These are phyloP conservation scores for Pythium coloratum DNA, from an alignment of 352 stramenopile genomes.

Conservation along the genomic window DNA sequence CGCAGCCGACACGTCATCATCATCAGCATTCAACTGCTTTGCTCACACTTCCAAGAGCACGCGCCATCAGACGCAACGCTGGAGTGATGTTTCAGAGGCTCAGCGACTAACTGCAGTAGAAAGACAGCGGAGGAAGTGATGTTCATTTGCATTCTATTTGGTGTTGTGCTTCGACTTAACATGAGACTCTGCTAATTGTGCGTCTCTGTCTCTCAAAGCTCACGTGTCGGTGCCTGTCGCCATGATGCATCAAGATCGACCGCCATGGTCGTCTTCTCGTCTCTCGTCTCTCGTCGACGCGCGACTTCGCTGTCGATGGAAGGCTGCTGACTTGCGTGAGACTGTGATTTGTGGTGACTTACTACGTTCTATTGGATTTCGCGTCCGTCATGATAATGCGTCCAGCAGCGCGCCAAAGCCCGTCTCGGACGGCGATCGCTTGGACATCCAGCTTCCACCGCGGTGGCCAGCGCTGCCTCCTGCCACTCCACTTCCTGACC, in stretches of 20 bases:
- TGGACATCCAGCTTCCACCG: conserved; percentile 25
- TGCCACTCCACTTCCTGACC: not conserved
- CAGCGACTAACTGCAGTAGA: not conserved
- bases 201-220: too few species aligned
- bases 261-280: not conserved
- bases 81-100: not conserved
- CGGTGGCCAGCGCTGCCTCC: not conserved
- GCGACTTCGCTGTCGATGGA: not conserved
- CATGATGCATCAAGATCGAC: not conserved
- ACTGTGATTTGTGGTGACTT: not conserved
- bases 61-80: not conserved
- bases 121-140: not conserved
- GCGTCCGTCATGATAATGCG: conserved; percentile 28
- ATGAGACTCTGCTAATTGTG: too few species aligned
- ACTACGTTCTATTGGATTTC: not conserved
- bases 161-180: not conserved
- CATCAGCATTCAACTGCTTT: not conserved
- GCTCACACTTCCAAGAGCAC: not conserved
- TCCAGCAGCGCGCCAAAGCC: conserved; percentile 37
- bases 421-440: conserved; percentile 30
- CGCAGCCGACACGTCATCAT: not conserved
- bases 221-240: too few species aligned
- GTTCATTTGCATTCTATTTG: not conserved
- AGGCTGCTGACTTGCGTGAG: not conserved
- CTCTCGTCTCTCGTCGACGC: not conserved